Base-by-base conservation (phyloP, 2,329 filamentous ascomycete genomes). In the Penicillium sp. region DNA sequence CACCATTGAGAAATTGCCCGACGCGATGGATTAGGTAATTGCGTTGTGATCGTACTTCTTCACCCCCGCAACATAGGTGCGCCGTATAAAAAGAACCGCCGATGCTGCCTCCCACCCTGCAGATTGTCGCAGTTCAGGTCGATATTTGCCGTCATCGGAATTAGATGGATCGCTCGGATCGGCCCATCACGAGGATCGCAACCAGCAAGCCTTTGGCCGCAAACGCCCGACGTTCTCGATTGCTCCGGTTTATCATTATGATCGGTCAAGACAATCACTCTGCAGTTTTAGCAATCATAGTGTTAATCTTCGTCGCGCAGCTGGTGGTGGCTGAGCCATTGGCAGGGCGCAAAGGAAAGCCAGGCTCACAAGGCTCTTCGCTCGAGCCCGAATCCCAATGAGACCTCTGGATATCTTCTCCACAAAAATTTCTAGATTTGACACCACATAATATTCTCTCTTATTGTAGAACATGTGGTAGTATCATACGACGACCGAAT, bases 1-100 rank as follows among this genome's bases (percentile, higher is more conserved):
- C 78, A 90, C 94, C 52, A 95, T 99, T 72, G 95, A 98, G 83
- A 87, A 93, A 71, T 79, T 97, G 65, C 93, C 93, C 5, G 91
- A 93, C 77, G 92, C 91, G 44, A 91, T 91, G 38, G 89, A 93
- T 58, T 69, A 66, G 58, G 38, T 41, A 46, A 23, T 31, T 8
- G n/a, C 49, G 30, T 21, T 15, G 15, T 21, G 41, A 48, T n/a
- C 17, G n/a, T 26, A 7, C n/a, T 45, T 48, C 23, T 49, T n/a
- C 8, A 46, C 30, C 47, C 30, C 44, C 41, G 47, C 48, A 58
- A 26, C 31, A 58, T 45, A 11, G 26, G 11, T 15, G 35, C 35
- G 1, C 35, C 9, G 5, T 38, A 23, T 23, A 26, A 26, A 26
- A 6, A 4, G 5, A 26, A 26, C 26, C 46, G 44, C 46, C 29